Base-by-base conservation (phyloP, 768 basidiomycete species). In the Pleurotus tuber-regium region DNA sequence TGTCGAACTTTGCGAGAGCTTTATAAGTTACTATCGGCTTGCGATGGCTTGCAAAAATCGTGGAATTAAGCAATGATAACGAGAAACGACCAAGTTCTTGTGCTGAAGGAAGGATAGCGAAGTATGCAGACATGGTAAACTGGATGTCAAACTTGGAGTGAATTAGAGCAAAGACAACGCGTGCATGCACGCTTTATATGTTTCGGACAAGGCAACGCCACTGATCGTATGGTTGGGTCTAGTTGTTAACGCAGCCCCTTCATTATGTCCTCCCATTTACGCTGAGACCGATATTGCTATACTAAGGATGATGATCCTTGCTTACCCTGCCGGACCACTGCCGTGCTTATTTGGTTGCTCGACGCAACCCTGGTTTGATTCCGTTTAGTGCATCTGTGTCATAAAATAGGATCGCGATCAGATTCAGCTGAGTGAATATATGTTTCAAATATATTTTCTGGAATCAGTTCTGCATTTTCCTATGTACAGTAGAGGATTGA, bases 1-100 rank as follows among this genome's bases (percentile, higher is more conserved):
- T 66, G 57, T 86, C 84, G 51, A 82, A 85, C 51, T 82, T 74
- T 2, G 63, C 58, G 16, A 71, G 73, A 9, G 69, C 62, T 36
- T 66, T 71, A 23, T 68, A 70, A 23, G 62, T 64, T 11, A 65
- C 59, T 41, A 60, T 57, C 4, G 63, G 42, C 52, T 67, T 65
- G 43, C 66, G 67, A 48, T 65, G 62, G 39, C 60, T 56, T 65
- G 29, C 26, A 7, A 51, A 63, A 51, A 74, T 63, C 31, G 74
- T 67, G 4, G 79, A 78, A 48, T 72, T 73, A 47, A 82, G 65
- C 23, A 78, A 56, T 25, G 73, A 76, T 18, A 79, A 53, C 11
- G 72, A 73, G 12, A 80, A 70, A 35, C 71, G 69, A 54, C 82
- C 64, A 52, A 84, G 67, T 18, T 78, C 71, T 39, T 76, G 69